Percentiles rank a stretch among this genome's conserved stretches.
These are phyloP conservation scores for Candida xyloterini DNA, from an alignment of 805 yeast genomes.

Conservation along the genomic window DNA sequence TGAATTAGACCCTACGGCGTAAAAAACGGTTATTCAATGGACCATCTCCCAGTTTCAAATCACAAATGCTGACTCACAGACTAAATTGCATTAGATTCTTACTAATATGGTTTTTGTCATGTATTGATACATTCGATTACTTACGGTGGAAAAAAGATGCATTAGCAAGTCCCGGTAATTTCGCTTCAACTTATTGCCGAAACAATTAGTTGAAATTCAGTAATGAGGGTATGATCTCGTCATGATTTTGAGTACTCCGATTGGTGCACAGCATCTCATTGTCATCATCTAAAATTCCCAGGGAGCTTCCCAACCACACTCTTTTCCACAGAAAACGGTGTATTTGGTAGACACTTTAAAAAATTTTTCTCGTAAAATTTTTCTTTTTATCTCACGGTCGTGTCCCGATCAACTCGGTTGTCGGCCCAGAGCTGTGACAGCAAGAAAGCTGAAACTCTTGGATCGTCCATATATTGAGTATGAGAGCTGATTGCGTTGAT, in stretches of 20 bases:
- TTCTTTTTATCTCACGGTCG: constrained; percentile 7
- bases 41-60: too few relatives aligned
- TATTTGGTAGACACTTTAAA: constrained; percentile 2
- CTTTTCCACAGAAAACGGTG: constrained; percentile 6
- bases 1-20: too few relatives aligned
- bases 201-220: constrained; percentile 13
- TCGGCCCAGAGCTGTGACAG: constrained; percentile 51
- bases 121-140: too few relatives aligned
- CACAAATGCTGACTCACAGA: too few relatives aligned
- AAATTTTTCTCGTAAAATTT: not conserved
- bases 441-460: constrained; percentile 77
- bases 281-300: constrained; percentile 30
- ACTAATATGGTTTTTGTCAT: too few relatives aligned
- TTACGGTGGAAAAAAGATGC: not conserved
- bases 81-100: too few relatives aligned
- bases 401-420: not conserved
- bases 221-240: constrained; percentile 29
- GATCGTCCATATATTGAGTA: constrained; percentile 81
- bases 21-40: too few relatives aligned
- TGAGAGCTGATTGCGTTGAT: constrained; percentile 86
- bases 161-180: not conserved
- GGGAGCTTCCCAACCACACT: constrained; percentile 4
- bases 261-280: constrained; percentile 37
- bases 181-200: not conserved
- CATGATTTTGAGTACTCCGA: constrained; percentile 35